A percentile compares a stretch with the other conserved stretches of the same genome.
Conservation (phyloP, 306 rosid species). For the Begonia loranthoides region DNA sequence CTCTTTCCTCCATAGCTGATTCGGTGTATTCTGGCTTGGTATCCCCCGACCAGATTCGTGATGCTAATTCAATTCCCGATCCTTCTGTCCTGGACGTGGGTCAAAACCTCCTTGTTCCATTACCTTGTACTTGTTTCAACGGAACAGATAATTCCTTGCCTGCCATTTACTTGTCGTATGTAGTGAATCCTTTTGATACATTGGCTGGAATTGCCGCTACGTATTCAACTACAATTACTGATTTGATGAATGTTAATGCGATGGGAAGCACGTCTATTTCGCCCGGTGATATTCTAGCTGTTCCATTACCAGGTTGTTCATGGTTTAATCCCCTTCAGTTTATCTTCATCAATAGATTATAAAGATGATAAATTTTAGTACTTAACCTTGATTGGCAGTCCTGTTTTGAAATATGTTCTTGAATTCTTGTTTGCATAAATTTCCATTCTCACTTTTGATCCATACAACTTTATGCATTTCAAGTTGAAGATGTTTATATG, state of each 20-base stretch:
- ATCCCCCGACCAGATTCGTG: constrained; percentile 78
- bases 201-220: constrained; percentile 54
- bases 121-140: constrained; percentile 94
- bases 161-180: constrained; percentile 80
- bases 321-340: no score
- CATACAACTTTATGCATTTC: no score
- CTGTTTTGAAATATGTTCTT: no score
- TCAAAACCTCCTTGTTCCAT: constrained; percentile 66
- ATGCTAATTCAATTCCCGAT: constrained; percentile 72
- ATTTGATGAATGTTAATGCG: constrained; percentile 96
- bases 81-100: constrained; percentile 78
- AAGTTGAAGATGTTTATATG: constrained; percentile 1
- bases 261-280: constrained; percentile 64
- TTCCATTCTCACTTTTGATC: no score
- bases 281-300: constrained; percentile 70
- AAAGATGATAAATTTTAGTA: no score
- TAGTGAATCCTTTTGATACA: constrained; percentile 53
- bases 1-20: constrained; percentile 66
- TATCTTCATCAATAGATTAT: no score
- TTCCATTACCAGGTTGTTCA: constrained; percentile 68
- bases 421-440: no score
- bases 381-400: no score
- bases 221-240: constrained; percentile 75
- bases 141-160: constrained; percentile 88
- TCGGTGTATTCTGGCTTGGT: constrained; percentile 67